Conservation (phyloP, 257 asterid genomes). For the Nicotiana tomentosiformis region DNA sequence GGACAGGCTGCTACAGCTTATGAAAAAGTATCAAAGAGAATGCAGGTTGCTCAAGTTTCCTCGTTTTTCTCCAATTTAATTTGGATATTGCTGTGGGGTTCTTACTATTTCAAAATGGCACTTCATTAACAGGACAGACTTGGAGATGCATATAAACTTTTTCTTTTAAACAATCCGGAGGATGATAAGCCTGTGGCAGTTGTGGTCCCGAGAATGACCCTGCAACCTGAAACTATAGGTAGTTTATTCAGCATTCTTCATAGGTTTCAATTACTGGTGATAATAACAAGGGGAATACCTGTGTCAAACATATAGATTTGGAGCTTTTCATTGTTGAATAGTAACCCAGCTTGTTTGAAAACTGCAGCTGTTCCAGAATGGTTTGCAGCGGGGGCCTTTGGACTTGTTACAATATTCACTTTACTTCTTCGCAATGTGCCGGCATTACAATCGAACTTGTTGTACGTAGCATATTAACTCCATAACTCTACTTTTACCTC, state of each 20-base stretch:
- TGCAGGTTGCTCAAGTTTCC: conserved; percentile 57
- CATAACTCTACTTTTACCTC: not conserved
- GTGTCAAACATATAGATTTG: not conserved
- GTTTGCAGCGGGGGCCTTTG: conserved; percentile 97
- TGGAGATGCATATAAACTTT: conserved; percentile 72
- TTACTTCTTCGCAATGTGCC: conserved; percentile 90
- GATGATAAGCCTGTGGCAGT: conserved; percentile 98
- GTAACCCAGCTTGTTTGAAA: conserved; percentile 16
- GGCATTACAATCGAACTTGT: conserved; percentile 65
- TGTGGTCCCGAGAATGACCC: conserved; percentile 80
- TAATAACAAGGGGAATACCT: not conserved
- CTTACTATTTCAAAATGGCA: conserved; percentile 18
- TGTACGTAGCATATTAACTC: conserved; percentile 40
- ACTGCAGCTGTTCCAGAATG: conserved; percentile 95
- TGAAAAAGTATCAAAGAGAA: conserved; percentile 68
- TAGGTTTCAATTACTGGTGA: not conserved
- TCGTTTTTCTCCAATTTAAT: conserved; percentile 15
- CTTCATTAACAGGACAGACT: conserved; percentile 68
- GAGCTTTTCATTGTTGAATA: not conserved
- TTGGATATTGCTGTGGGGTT: conserved; percentile 3
- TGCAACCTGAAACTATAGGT: conserved; percentile 88
- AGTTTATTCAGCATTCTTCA: conserved; percentile 6
- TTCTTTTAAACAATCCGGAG: conserved; percentile 86
- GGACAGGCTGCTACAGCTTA: conserved; percentile 79
- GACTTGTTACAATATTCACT: conserved; percentile 80